phyloP scores from a whole-genome alignment of 805 yeast genomes.

The Barnettozyma sp. region DNA sequence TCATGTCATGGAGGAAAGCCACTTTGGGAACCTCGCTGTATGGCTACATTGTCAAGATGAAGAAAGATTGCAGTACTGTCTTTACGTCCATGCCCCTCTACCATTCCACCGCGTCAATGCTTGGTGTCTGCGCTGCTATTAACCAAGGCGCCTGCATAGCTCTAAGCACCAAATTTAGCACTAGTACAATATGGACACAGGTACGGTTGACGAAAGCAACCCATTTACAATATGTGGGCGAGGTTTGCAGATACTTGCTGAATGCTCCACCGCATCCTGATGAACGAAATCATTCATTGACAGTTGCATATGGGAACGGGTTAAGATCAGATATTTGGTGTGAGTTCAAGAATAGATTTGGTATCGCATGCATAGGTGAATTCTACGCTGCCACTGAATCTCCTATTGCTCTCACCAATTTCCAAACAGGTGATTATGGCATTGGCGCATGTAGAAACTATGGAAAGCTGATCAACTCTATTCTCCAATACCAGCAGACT shows the following conservation, averaged over 20 bases:
- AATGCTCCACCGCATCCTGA: conserved; percentile 59
- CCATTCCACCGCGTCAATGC: conserved; percentile 87
- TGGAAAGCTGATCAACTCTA: conserved; percentile 50
- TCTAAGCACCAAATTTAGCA: conserved; percentile 73
- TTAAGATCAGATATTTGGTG: conserved; percentile 84
- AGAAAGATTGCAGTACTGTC: conserved; percentile 46
- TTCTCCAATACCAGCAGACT: conserved; percentile 47
- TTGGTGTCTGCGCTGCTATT: conserved; percentile 70
- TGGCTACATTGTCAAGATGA: conserved; percentile 59
- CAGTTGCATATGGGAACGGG: conserved; percentile 86
- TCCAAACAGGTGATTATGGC: conserved; percentile 72
- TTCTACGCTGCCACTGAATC: conserved; percentile 93
- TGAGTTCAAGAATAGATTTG: conserved; percentile 69
- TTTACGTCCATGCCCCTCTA: conserved; percentile 94
- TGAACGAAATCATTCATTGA: conserved; percentile 53
- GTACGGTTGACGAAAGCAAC: conserved; percentile 65
- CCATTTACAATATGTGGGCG: conserved; percentile 90
- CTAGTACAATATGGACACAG: conserved; percentile 86
- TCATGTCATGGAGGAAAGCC: conserved; percentile 85
- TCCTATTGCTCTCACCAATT: conserved; percentile 79
- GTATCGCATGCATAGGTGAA: conserved; percentile 73
- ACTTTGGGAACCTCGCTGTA: conserved; percentile 64
- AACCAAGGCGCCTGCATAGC: conserved; percentile 70
- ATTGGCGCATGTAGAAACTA: conserved; percentile 85
- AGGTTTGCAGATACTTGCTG: conserved; percentile 79